Base-by-base conservation (phyloP, 2,329 filamentous ascomycete genomes). In the Trichophyton mentagrophytes region DNA sequence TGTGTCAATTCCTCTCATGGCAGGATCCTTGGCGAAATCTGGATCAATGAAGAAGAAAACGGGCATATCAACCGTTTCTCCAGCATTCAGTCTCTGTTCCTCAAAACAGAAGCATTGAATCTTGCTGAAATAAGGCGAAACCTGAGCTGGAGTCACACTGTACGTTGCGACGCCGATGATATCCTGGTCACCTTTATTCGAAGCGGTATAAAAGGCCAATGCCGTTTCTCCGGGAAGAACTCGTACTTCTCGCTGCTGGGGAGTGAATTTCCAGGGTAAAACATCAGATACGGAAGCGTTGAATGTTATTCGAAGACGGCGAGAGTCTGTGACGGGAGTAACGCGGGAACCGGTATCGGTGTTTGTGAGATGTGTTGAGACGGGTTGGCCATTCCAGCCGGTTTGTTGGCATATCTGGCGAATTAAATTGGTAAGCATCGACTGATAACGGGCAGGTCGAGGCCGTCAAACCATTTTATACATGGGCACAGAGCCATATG, bases 51-150 rank as follows among this genome's bases (percentile, higher is more conserved):
- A 99, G 77, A 99, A 99, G 75, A 99, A 99, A 0, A 99, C 95
- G 0, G 93, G 95, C 95, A 99, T 99, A 73, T 99, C 93, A 60
- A 99, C 93, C 51, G 90, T 93, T 80, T 99, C 95, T 51, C 92
- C 91, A 4, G 91, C 91, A 71, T 93, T 92, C 66, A 99, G 76
- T 64, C 95, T 82, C 80, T 99, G 93, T 73, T 90, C 92, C 77
- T 99, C 93, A 69, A 99, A 99, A 75, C 93, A 99, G 75, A 99
- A 99, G 71, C 93, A 99, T 75, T 99, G 93, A 53, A 99, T 99
- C 82, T 99, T 99, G 82, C 89, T 95, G 72, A 99, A 99, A 74
- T 99, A 99, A 1, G 90, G 91, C 49, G 93, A 92, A 51, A 95
- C 91, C 76, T 99, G 93, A 2, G 85, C 93, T 0, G 93, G 93